phyloP scores from a whole-genome alignment of 176 grass and related monocot genomes.

The Sorghum bicolor region DNA sequence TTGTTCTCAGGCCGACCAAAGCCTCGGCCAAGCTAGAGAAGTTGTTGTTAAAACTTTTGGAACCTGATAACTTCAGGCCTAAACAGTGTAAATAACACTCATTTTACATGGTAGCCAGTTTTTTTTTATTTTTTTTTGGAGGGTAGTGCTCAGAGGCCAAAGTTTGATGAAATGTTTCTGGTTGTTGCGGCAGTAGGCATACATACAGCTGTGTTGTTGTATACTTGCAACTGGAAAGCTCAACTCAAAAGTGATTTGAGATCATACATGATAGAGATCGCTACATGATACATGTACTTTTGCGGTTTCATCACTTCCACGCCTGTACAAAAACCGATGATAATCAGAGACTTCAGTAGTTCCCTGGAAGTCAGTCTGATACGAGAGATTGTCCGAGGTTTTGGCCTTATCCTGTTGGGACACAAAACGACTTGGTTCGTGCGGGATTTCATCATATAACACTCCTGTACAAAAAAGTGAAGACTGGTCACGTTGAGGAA shows the following conservation, averaged over 20 bases:
- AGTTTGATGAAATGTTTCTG: slow-evolving; percentile 5
- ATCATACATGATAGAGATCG: background rate
- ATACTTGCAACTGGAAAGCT: slow-evolving; percentile 36
- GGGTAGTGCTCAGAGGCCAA: slow-evolving; percentile 15
- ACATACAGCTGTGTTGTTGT: slow-evolving; percentile 13
- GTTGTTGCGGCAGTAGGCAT: slow-evolving; percentile 13
- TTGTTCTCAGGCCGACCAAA: slow-evolving; percentile 47
- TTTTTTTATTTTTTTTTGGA: slow-evolving; percentile 4
- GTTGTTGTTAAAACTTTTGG: slow-evolving; percentile 70
- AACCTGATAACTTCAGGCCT: slow-evolving; percentile 80
- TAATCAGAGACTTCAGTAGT: background rate
- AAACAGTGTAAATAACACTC: slow-evolving; percentile 90
- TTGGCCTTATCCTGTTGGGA: background rate
- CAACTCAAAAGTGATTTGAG: slow-evolving; percentile 23
- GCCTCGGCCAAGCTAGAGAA: slow-evolving; percentile 67
- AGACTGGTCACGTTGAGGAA: no score
- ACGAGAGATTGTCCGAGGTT: background rate
- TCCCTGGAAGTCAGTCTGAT: background rate
- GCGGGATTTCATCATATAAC: no score
- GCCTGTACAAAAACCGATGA: background rate
- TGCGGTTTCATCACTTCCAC: background rate
- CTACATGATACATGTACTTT: slow-evolving; percentile 1
- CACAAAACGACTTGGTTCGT: background rate
- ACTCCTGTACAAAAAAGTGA: no score
- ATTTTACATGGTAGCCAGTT: slow-evolving; percentile 37